These are phyloP conservation scores for Ascochyta fabae DNA, from an alignment of 2,329 filamentous ascomycete genomes.

Conservation along the genomic window DNA sequence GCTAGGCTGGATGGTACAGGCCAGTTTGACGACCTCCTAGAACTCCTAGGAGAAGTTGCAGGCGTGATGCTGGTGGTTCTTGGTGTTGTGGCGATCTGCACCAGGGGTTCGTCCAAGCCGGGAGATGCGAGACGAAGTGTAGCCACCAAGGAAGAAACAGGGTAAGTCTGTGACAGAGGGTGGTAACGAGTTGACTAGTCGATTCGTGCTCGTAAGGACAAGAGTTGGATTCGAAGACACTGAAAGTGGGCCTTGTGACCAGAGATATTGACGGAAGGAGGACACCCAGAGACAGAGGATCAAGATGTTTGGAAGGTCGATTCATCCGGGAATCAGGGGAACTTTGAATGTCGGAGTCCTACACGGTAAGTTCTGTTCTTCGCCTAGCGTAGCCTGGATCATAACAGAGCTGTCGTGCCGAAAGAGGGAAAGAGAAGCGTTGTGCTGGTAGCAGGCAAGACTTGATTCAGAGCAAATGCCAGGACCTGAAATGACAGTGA, in stretches of 20 bases:
- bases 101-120: constrained; percentile 11
- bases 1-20: constrained; percentile 42
- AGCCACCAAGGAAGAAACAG: constrained; percentile 29
- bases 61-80: constrained; percentile 17
- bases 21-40: constrained; percentile 45
- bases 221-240: constrained; percentile 30
- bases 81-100: constrained; percentile 11
- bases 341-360: constrained; percentile 45
- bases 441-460: constrained; percentile 34
- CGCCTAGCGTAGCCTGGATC: constrained; percentile 36
- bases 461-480: constrained; percentile 47
- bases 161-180: constrained; percentile 26
- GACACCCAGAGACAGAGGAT: constrained; percentile 44
- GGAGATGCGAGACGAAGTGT: constrained; percentile 20
- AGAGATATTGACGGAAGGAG: constrained; percentile 30
- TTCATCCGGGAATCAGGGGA: constrained; percentile 48
- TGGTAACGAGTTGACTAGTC: constrained; percentile 30
- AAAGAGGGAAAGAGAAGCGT: constrained; percentile 40
- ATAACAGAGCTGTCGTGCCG: constrained; percentile 37
- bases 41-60: constrained; percentile 16
- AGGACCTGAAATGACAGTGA: constrained; percentile 46
- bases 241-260: constrained; percentile 41
- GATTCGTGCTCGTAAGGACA: constrained; percentile 26
- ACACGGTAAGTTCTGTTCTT: constrained; percentile 35
- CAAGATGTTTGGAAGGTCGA: constrained; percentile 41